These are phyloP conservation scores for Chrysoporthe deuterocubensis DNA, from an alignment of 2,329 filamentous ascomycete species.

Conservation along the genomic window DNA sequence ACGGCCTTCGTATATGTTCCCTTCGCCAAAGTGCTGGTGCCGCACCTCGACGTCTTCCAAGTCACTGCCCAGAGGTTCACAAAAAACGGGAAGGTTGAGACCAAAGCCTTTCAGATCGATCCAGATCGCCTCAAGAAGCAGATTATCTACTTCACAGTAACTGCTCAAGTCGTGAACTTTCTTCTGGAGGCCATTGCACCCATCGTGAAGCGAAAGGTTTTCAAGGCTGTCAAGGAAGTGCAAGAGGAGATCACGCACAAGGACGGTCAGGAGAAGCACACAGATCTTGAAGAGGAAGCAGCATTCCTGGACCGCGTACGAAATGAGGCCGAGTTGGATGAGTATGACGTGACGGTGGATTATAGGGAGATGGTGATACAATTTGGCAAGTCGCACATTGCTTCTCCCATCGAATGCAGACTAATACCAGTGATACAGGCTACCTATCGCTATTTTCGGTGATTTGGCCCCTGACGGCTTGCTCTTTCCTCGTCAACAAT, in stretches of 20 bases:
- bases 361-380: slow-evolving; percentile 94
- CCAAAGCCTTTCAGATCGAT: slow-evolving; percentile 77
- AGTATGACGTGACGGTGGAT: slow-evolving; percentile 89
- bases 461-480: slow-evolving; percentile 89
- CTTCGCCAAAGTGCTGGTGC: slow-evolving; percentile 82
- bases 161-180: slow-evolving; percentile 88
- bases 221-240: slow-evolving; percentile 78
- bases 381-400: slow-evolving; percentile 54
- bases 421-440: slow-evolving; percentile 51
- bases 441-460: slow-evolving; percentile 92
- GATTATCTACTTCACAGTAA: slow-evolving; percentile 95
- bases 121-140: slow-evolving; percentile 83
- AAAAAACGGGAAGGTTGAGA: slow-evolving; percentile 71
- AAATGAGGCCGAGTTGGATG: slow-evolving; percentile 77
- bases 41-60: slow-evolving; percentile 83
- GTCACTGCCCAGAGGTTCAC: slow-evolving; percentile 75
- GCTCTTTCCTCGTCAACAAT: slow-evolving; percentile 91
- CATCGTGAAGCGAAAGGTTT: slow-evolving; percentile 77
- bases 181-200: slow-evolving; percentile 84
- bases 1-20: slow-evolving; percentile 95
- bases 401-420: background rate
- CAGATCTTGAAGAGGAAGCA: slow-evolving; percentile 77
- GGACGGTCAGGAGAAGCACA: slow-evolving; percentile 48
- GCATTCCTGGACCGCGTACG: slow-evolving; percentile 82
- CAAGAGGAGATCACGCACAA: slow-evolving; percentile 63